Base-by-base conservation (phyloP, 2,329 filamentous ascomycete species). In the Huntiella decipiens region DNA sequence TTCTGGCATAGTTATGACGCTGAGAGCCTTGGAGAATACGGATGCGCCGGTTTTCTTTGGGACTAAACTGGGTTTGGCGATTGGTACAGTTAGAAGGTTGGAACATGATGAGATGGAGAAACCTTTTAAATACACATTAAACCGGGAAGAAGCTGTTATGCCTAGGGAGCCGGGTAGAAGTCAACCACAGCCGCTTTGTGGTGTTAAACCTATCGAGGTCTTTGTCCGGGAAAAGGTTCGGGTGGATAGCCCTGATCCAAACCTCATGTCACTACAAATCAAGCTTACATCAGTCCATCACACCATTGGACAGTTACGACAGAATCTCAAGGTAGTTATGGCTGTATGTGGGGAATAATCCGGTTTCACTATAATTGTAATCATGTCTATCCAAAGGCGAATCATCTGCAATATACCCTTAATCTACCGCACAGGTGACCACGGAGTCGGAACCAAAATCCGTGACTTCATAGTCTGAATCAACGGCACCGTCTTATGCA, bases 401-500 rank as follows among this genome's bases (percentile, higher is more conserved):
- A 39, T 39, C 5, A 19, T 19, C 16, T 19, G 15, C 38, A 10
- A 16, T 19, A 12, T 8, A 39, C 22, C 16, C 35, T 37, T 37
- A 16, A 37, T 39, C 49, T 70, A 94, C 52, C 80, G 79, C 50
- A 95, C 85, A 3, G 91, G 87, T 51, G 85, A 94, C 91, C 91
- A 98, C 6, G 86, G 82, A 80, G 95, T 87, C 10, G 91, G 85
- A 51, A 96, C 79, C 58, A 98, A 62, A 56, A 98, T 86, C 55
- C 83, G 74, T 58, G 85, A 93, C 73, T 91, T 85, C 91, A 98
- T 98, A 49, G 69, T 78, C 66, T 95, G 87, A 56, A 98, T 98
- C 52, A 98, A 71, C 31, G 91, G 91, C 40, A 98, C 91, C 1
- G 91, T 98, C 73, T 93, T 95, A 69, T 98, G 91, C 34, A 96